Evolutionary conservation across 768 basidiomycete species (phyloP).

Genomic region (Clavaria fumosa): DNA sequence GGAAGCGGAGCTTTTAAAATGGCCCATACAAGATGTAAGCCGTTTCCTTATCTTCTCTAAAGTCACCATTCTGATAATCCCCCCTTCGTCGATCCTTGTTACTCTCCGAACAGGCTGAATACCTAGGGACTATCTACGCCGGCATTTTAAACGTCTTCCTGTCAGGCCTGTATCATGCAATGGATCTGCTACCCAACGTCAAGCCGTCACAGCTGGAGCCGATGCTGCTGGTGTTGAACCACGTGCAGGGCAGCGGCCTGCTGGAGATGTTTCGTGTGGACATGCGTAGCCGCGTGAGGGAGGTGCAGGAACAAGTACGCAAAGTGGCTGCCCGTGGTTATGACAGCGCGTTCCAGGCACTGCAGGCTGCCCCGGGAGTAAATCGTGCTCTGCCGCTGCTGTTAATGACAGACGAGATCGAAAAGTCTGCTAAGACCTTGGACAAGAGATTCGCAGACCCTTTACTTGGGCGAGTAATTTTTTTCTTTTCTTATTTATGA

Average conservation of each 20-base stretch:
- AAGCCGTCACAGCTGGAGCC: conserved; percentile 57
- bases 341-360: conserved; percentile 42
- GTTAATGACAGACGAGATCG: conserved; percentile 76
- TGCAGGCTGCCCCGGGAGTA: conserved; percentile 56
- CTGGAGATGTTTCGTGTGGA: conserved; percentile 65
- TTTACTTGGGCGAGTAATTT: conserved; percentile 49
- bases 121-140: conserved; percentile 51
- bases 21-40: conserved; percentile 76
- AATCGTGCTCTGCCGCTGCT: conserved; percentile 72
- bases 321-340: conserved; percentile 48
- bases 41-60: conserved; percentile 6
- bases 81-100: no score
- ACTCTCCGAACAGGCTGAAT: conserved; percentile 65
- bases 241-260: conserved; percentile 52
- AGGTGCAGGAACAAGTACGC: conserved; percentile 51
- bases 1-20: conserved; percentile 57
- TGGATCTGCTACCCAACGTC: conserved; percentile 61
- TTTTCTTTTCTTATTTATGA: neutral
- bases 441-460: conserved; percentile 82
- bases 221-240: conserved; percentile 52
- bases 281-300: conserved; percentile 44
- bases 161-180: conserved; percentile 66
- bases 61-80: conserved; percentile 6
- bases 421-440: conserved; percentile 68
- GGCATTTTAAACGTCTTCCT: conserved; percentile 78